These are phyloP conservation scores for Collariella sp. DNA, from an alignment of 495 filamentous ascomycete species.

Conservation along the genomic window DNA sequence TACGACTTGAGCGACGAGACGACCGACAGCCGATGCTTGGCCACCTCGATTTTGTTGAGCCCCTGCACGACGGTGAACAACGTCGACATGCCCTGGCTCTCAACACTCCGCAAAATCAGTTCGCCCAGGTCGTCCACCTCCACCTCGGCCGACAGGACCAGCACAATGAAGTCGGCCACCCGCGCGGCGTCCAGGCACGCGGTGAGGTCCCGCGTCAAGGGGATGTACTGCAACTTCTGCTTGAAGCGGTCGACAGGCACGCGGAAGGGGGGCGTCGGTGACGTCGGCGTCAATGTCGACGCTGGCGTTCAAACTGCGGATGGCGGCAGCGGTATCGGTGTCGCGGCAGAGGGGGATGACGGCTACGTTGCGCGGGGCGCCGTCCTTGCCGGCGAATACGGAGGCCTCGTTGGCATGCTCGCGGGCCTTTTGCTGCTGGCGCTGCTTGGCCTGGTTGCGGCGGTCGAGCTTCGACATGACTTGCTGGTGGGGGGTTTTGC, in stretches of 20 bases:
- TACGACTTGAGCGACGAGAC: slow-evolving; percentile 75
- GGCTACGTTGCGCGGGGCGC: slow-evolving; percentile 84
- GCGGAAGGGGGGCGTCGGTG: slow-evolving; percentile 45
- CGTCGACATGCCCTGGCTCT: slow-evolving; percentile 88
- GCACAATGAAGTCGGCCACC: slow-evolving; percentile 79
- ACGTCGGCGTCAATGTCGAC: slow-evolving; percentile 70
- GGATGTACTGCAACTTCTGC: slow-evolving; percentile 80
- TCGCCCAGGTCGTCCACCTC: slow-evolving; percentile 81
- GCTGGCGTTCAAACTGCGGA: slow-evolving; percentile 63
- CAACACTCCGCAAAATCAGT: slow-evolving; percentile 70
- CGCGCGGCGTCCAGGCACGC: slow-evolving; percentile 75
- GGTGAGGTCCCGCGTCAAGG: slow-evolving; percentile 60
- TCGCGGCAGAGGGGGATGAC: slow-evolving; percentile 74
- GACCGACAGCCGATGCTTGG: slow-evolving; percentile 68
- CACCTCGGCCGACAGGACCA: slow-evolving; percentile 68
- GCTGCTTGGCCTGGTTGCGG: slow-evolving; percentile 85
- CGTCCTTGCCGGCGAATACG: slow-evolving; percentile 75
- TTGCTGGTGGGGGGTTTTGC: slow-evolving; percentile 90
- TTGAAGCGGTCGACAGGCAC: slow-evolving; percentile 82
- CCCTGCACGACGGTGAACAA: slow-evolving; percentile 71
- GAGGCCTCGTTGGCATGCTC: slow-evolving; percentile 66
- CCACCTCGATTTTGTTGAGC: slow-evolving; percentile 64
- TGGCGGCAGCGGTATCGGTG: slow-evolving; percentile 55
- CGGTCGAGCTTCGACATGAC: slow-evolving; percentile 95
- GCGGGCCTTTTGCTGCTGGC: slow-evolving; percentile 67